Evolutionary conservation across 2,329 filamentous ascomycete genomes (phyloP).

Genomic region (Decorospora gaudefroyi): DNA sequence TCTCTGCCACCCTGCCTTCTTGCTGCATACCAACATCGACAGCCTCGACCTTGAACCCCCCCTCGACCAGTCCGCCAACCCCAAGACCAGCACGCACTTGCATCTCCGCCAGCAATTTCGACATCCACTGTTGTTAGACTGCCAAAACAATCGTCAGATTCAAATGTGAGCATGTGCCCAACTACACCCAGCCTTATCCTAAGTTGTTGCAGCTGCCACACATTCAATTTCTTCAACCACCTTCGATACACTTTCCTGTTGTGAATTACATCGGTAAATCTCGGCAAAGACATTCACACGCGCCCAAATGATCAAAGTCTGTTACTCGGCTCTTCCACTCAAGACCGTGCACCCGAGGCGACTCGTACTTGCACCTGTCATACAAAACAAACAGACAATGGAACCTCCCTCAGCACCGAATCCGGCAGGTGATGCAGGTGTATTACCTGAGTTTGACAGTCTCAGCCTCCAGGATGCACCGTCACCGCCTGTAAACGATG

Average conservation of each 20-base stretch:
- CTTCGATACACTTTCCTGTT: conserved; percentile 9
- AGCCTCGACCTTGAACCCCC: conserved; percentile 4
- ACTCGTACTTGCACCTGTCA: conserved; percentile 33
- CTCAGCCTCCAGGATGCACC: conserved; percentile 44
- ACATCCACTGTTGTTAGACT: conserved; percentile 1
- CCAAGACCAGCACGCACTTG: conserved; percentile 1
- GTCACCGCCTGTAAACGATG: conserved; percentile 47
- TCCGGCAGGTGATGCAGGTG: conserved; percentile 48
- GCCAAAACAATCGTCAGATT: conserved; percentile 6
- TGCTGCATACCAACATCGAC: conserved; percentile 10
- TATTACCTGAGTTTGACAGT: conserved; percentile 44
- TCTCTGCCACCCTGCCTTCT: conserved; percentile 13
- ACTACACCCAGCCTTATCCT: neutral
- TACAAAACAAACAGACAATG: conserved; percentile 26
- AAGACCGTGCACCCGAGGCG: conserved; percentile 38
- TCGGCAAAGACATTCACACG: conserved; percentile 25
- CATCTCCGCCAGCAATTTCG: conserved; percentile 4
- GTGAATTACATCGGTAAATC: conserved; percentile 26
- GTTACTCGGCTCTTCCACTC: conserved; percentile 36
- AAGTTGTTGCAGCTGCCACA: conserved; percentile 6
- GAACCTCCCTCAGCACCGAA: conserved; percentile 48
- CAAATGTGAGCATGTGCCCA: conserved; percentile 9
- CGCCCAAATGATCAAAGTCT: conserved; percentile 44
- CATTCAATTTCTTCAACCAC: conserved; percentile 5
- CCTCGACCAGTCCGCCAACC: conserved; percentile 4